Evolutionary conservation across 2,329 filamentous ascomycete genomes (phyloP).

Genomic region (Hansfordia pulvinata): DNA sequence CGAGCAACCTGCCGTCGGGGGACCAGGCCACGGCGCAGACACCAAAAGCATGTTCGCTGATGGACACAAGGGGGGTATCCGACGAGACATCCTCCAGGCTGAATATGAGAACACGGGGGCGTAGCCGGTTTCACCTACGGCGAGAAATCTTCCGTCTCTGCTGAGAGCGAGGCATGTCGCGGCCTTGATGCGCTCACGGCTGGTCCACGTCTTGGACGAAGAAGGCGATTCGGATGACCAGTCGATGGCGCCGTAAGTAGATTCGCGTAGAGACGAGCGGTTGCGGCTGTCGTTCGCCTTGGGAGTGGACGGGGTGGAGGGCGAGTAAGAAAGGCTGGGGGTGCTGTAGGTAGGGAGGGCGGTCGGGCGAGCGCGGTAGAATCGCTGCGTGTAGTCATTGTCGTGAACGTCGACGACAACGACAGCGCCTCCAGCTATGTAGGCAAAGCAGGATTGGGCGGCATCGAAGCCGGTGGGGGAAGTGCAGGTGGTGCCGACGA

Average conservation of each 20-base stretch:
- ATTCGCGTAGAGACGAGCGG: conserved; percentile 37
- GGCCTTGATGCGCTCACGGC: conserved; percentile 84
- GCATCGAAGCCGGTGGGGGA: conserved; percentile 79
- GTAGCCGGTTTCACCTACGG: conserved; percentile 92
- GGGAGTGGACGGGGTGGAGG: conserved; percentile 39
- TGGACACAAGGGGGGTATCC: conserved; percentile 69
- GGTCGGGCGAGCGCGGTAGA: conserved; percentile 76
- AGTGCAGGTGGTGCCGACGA: conserved; percentile 81
- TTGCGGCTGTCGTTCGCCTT: conserved; percentile 52
- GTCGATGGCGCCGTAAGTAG: conserved; percentile 29
- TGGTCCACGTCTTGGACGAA: conserved; percentile 72
- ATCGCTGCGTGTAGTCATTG: conserved; percentile 59
- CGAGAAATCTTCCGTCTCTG: conserved; percentile 73
- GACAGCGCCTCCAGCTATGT: conserved; percentile 87
- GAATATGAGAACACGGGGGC: conserved; percentile 86
- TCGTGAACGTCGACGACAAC: conserved; percentile 72
- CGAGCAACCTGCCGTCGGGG: conserved; percentile 70
- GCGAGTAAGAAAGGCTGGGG: conserved; percentile 33
- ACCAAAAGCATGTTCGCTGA: conserved; percentile 83
- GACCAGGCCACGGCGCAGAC: conserved; percentile 86
- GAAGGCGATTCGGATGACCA: conserved; percentile 45
- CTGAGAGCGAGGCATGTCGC: conserved; percentile 85
- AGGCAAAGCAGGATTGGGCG: conserved; percentile 67
- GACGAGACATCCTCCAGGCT: conserved; percentile 67
- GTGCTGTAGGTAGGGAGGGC: conserved; percentile 53